Percentiles rank a stretch among this genome's conserved stretches.
Conservation (phyloP, 163 green algal genomes). For the Volvox carteri region DNA sequence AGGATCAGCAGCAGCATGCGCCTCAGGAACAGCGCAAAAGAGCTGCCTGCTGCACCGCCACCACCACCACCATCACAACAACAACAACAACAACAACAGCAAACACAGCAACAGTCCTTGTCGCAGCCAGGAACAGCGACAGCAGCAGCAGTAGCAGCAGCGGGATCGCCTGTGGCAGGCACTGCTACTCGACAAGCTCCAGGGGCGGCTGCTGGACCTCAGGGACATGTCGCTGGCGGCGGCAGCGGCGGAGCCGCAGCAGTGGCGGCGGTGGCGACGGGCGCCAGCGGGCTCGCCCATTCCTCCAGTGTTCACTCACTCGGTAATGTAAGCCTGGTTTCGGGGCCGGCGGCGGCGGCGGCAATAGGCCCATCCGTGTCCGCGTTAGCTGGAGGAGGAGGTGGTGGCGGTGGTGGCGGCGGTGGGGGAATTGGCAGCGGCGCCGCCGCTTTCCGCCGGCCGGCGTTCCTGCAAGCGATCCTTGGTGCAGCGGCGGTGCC, state of each 20-base stretch:
- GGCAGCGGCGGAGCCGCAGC: background rate
- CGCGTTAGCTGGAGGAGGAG: too few species aligned
- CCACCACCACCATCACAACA: too few species aligned
- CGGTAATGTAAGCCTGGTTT: background rate
- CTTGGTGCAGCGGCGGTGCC: background rate
- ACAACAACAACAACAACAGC: too few species aligned
- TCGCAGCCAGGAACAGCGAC: background rate
- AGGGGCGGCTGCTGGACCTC: background rate
- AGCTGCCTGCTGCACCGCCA: background rate
- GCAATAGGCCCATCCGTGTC: background rate
- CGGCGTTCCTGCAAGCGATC: constrained; percentile 36
- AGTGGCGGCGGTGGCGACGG: too few species aligned
- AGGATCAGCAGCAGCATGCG: background rate
- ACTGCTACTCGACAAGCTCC: background rate
- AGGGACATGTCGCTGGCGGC: background rate
- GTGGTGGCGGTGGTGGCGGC: background rate
- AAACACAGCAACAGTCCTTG: too few species aligned
- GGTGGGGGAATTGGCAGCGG: background rate
- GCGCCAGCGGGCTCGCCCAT: constrained; percentile 16
- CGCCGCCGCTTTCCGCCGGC: constrained; percentile 23
- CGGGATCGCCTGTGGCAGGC: background rate
- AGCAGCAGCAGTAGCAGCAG: background rate
- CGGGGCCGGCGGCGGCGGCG: background rate
- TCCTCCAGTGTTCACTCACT: background rate
- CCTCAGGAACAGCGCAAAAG: background rate